These are phyloP conservation scores for Calonectria henricotiae DNA, from an alignment of 2,329 filamentous ascomycete species.

Conservation along the genomic window DNA sequence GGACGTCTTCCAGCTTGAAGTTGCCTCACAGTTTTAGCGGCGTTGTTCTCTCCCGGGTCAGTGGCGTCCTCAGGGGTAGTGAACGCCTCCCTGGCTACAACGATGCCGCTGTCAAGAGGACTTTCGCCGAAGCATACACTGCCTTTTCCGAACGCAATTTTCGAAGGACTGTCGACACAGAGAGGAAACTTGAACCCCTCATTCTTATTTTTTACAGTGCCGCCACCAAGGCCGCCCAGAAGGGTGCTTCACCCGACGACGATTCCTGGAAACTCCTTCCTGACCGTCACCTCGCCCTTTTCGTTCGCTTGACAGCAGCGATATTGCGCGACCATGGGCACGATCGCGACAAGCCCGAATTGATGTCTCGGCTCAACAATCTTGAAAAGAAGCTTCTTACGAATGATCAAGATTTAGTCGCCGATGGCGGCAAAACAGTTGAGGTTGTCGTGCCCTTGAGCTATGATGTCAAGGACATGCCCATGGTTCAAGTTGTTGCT, in stretches of 20 bases:
- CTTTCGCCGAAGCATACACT: constrained; percentile 95
- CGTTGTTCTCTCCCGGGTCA: constrained; percentile 79
- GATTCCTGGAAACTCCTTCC: constrained; percentile 93
- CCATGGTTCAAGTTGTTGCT: constrained; percentile 88
- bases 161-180: constrained; percentile 93
- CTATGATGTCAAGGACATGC: constrained; percentile 98
- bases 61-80: constrained; percentile 84
- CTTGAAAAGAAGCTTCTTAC: constrained; percentile 95
- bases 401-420: constrained; percentile 88
- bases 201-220: constrained; percentile 97
- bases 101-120: constrained; percentile 91
- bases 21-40: constrained; percentile 71
- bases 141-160: constrained; percentile 92
- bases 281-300: constrained; percentile 94
- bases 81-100: constrained; percentile 91
- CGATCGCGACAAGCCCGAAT: constrained; percentile 87
- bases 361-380: constrained; percentile 83
- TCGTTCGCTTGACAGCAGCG: constrained; percentile 87
- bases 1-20: constrained; percentile 68
- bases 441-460: constrained; percentile 88
- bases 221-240: constrained; percentile 87
- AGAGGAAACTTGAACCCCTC: constrained; percentile 91
- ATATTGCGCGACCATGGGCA: constrained; percentile 89
- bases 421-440: constrained; percentile 69
- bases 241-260: constrained; percentile 82